Percentiles rank a stretch among this genome's conserved stretches.
phyloP scores from a whole-genome alignment of 1,284 basidiomycete genomes.

The Moesziomyces antarcticus region DNA sequence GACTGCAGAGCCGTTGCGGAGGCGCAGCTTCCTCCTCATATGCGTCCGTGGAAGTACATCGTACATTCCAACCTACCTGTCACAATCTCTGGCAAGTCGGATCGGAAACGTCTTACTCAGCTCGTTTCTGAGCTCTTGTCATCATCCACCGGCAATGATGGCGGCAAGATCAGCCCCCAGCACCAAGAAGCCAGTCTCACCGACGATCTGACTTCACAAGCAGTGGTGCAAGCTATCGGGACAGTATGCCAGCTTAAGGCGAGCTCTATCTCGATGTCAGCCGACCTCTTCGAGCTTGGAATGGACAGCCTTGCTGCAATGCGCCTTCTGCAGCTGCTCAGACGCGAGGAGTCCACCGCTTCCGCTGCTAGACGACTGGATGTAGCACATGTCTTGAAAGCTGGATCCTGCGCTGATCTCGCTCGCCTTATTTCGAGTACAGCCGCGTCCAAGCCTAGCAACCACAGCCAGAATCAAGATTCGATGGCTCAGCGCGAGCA shows the following conservation, averaged over 20 bases:
- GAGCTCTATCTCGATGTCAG: not conserved
- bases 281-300: conserved; percentile 10
- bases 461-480: too few species aligned
- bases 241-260: conserved; percentile 4
- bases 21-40: conserved; percentile 14
- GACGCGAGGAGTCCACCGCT: conserved; percentile 6
- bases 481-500: not conserved
- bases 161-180: not conserved
- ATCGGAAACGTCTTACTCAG: conserved; percentile 12
- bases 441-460: too few species aligned
- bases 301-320: conserved; percentile 28
- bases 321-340: conserved; percentile 21
- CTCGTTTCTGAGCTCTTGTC: conserved; percentile 2
- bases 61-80: conserved; percentile 7
- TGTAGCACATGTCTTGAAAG: conserved; percentile 4
- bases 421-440: conserved; percentile 3
- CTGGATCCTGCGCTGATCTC: conserved; percentile 7
- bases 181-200: not conserved
- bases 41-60: conserved; percentile 19
- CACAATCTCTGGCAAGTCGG: conserved; percentile 15
- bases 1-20: conserved; percentile 19
- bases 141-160: not conserved
- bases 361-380: not conserved
- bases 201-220: not conserved
- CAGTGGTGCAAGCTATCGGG: conserved; percentile 2